These are phyloP conservation scores for Meripilus lineatus DNA, from an alignment of 1,284 basidiomycete species.

Conservation along the genomic window DNA sequence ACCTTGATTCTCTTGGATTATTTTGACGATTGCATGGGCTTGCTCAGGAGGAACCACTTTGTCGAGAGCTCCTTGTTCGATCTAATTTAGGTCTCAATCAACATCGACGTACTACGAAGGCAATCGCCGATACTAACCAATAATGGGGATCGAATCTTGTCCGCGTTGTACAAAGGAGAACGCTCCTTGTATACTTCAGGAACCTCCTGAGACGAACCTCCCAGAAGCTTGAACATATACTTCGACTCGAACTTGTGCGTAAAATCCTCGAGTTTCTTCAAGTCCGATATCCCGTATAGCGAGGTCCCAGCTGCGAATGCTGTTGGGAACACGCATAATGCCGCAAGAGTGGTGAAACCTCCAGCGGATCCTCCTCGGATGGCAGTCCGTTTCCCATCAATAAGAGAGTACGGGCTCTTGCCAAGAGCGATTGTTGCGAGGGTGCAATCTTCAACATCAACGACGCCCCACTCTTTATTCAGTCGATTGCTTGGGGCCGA, in stretches of 20 bases:
- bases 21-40: constrained; percentile 41
- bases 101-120: neutral
- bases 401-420: constrained; percentile 34
- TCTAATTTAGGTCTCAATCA: constrained; percentile 23
- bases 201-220: constrained; percentile 38
- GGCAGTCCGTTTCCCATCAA: constrained; percentile 52
- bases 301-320: constrained; percentile 38
- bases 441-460: constrained; percentile 61
- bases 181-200: constrained; percentile 42
- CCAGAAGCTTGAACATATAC: constrained; percentile 41
- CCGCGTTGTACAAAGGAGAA: constrained; percentile 42
- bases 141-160: constrained; percentile 42
- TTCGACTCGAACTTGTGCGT: constrained; percentile 52
- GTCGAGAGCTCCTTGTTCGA: constrained; percentile 47
- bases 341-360: constrained; percentile 46
- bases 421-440: constrained; percentile 45
- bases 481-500: constrained; percentile 43
- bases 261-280: constrained; percentile 36
- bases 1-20: constrained; percentile 34
- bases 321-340: constrained; percentile 26
- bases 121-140: constrained; percentile 31
- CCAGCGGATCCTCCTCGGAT: constrained; percentile 50
- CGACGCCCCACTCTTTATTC: constrained; percentile 59
- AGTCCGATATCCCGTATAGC: constrained; percentile 42
- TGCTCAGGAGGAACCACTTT: constrained; percentile 43